Evolutionary conservation across 495 filamentous ascomycete species (phyloP).

Genomic region (Penicillium argentinense): DNA sequence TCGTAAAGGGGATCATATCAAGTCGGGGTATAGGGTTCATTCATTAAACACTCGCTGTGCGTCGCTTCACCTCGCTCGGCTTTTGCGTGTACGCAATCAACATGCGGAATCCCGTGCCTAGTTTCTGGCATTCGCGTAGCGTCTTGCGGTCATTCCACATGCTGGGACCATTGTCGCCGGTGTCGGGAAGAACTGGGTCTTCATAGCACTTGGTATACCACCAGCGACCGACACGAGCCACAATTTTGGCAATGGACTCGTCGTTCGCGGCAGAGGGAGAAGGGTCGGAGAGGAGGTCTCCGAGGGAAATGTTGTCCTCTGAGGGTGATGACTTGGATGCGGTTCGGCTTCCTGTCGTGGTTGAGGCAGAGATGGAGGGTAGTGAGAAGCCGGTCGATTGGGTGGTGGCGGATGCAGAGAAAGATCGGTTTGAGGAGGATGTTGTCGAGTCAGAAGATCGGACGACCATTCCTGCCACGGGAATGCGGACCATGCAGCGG

Average conservation of each 20-base stretch:
- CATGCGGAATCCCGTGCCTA: slow-evolving; percentile 83
- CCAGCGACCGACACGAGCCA: slow-evolving; percentile 89
- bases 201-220: slow-evolving; percentile 97
- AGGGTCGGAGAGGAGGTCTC: slow-evolving; percentile 67
- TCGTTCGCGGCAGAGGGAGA: slow-evolving; percentile 58
- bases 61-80: slow-evolving; percentile 55
- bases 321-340: slow-evolving; percentile 33
- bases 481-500: slow-evolving; percentile 84
- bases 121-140: slow-evolving; percentile 80
- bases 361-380: slow-evolving; percentile 25
- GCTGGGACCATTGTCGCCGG: slow-evolving; percentile 52
- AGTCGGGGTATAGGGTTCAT: not conserved
- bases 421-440: slow-evolving; percentile 32
- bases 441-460: slow-evolving; percentile 37
- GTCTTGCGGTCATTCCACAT: slow-evolving; percentile 81
- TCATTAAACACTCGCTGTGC: slow-evolving; percentile 56
- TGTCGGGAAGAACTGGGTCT: slow-evolving; percentile 52
- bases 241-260: slow-evolving; percentile 85
- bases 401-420: slow-evolving; percentile 24
- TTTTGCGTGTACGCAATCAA: slow-evolving; percentile 91
- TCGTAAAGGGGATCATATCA: slow-evolving; percentile 7
- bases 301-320: slow-evolving; percentile 58
- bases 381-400: slow-evolving; percentile 31
- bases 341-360: slow-evolving; percentile 16
- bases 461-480: slow-evolving; percentile 71